Base-by-base conservation (phyloP, 805 yeast genomes). In the Hanseniaspora meyeri region DNA sequence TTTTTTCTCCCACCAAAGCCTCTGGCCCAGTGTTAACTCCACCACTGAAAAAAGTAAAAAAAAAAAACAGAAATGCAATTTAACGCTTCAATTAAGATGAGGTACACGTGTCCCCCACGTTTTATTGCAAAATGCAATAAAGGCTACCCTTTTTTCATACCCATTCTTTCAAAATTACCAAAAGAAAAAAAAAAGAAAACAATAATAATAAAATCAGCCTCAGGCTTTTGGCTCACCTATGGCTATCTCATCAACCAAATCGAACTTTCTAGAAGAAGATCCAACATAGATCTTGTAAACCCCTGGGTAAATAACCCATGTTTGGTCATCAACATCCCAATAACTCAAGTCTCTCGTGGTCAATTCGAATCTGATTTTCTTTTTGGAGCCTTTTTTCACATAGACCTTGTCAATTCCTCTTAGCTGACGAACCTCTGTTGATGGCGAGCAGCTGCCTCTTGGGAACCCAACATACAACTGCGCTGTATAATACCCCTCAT, bases 221-320 rank as follows among this genome's bases (percentile, higher is more conserved):
- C 27, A 42, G 7, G 12, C 24, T 12, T 24, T 12, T 5, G 45
- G 24, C 24, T 16, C n/a, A 42, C 45, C 24, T 14, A 42, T 42
- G 14, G 62, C 66, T 32, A 65, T 64, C 46, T 65, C 68, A 11
- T 79, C 79, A 40, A 73, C 72, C 36, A 76, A 65, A 58, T 75
- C 79, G 27, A 74, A 65, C 57, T 71, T 73, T 59, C 78, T 65
- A 61, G 79, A 74, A 36, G 78, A 73, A 20, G 77, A 71, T 0
- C 82, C 77, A 42, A 79, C 71, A 59, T 72, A 79, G 10, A 80
- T 66, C 58, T 72, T 74, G 66, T 79, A 81, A 3, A 73, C 70
- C 1, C 85, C 85, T 10, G 77, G 75, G 60, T 74, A 79, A 42
- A 80, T 74, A 24, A 77, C 67, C 85, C 85, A 80, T 60, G 79